Conservation (phyloP, 225 moss, liverwort and hornwort species). For the Straminergon stramineum region DNA sequence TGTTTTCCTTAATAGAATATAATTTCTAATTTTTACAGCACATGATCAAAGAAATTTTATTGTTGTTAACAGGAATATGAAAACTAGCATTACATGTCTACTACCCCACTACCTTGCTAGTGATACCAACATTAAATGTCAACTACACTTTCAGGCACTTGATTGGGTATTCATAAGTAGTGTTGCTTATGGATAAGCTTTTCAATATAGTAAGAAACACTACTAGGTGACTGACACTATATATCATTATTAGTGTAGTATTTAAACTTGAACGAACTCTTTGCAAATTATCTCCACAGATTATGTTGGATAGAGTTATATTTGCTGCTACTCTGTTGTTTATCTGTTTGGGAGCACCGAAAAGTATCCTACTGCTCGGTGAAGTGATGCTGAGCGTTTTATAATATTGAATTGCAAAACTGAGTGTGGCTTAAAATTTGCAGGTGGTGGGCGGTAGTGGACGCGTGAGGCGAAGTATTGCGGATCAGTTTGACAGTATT, state of each 20-base stretch:
- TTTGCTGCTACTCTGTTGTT: not conserved
- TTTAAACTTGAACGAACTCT: not conserved
- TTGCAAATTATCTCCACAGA: not conserved
- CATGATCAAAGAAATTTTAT: not conserved
- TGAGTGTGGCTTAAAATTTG: not conserved
- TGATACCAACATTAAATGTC: not conserved
- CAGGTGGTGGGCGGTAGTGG: slow-evolving; percentile 43
- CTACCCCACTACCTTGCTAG: not conserved
- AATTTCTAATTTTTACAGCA: not conserved
- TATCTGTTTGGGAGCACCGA: not conserved
- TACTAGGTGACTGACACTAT: too few species aligned
- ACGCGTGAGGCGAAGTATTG: slow-evolving; percentile 33
- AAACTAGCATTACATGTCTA: not conserved
- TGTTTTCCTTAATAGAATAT: not conserved
- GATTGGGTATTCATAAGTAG: not conserved
- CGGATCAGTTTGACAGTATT: slow-evolving; percentile 43
- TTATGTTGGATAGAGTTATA: not conserved
- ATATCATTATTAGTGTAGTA: not conserved
- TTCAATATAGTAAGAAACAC: not conserved
- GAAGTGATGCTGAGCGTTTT: not conserved
- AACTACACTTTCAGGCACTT: not conserved
- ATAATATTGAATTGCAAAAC: not conserved
- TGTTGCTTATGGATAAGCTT: not conserved
- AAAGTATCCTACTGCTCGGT: not conserved
- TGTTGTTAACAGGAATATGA: not conserved